phyloP scores from a whole-genome alignment of 192 early-diverging fungal species.

The Umbelopsis sp. region DNA sequence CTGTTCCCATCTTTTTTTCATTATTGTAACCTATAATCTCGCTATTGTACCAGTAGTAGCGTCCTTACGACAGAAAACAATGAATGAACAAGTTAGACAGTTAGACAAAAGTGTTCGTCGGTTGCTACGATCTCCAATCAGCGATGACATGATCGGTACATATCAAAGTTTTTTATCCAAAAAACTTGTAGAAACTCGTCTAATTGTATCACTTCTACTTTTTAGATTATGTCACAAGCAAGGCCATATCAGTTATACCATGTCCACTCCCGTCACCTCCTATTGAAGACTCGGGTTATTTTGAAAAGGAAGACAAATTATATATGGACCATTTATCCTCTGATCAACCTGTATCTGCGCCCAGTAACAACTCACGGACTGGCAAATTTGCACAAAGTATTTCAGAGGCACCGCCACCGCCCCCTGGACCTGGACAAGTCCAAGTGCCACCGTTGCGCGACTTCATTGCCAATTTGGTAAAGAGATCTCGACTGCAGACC shows the following conservation, averaged over 20 bases:
- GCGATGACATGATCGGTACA: slow-evolving; percentile 3
- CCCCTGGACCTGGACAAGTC: background rate
- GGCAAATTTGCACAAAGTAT: background rate
- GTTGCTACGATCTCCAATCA: background rate
- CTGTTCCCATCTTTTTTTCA: no score
- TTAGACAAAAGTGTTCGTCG: background rate
- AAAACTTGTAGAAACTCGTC: background rate
- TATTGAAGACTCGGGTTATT: background rate
- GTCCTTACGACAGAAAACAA: background rate
- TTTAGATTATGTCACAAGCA: background rate
- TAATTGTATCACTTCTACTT: background rate
- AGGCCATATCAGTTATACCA: slow-evolving; percentile 7
- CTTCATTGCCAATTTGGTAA: slow-evolving; percentile 65
- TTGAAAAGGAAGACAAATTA: background rate
- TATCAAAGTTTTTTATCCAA: background rate
- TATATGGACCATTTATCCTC: background rate
- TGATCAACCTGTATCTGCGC: background rate
- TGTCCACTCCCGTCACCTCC: slow-evolving; percentile 5
- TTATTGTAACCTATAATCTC: background rate
- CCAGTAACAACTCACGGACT: background rate
- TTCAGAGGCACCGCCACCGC: background rate
- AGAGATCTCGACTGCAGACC: slow-evolving; percentile 64
- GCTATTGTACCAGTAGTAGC: background rate
- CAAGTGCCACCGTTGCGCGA: slow-evolving; percentile 56
- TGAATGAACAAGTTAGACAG: background rate